Evolutionary conservation across 192 early-diverging fungal species (phyloP).

Genomic region (Coemansia sp.): DNA sequence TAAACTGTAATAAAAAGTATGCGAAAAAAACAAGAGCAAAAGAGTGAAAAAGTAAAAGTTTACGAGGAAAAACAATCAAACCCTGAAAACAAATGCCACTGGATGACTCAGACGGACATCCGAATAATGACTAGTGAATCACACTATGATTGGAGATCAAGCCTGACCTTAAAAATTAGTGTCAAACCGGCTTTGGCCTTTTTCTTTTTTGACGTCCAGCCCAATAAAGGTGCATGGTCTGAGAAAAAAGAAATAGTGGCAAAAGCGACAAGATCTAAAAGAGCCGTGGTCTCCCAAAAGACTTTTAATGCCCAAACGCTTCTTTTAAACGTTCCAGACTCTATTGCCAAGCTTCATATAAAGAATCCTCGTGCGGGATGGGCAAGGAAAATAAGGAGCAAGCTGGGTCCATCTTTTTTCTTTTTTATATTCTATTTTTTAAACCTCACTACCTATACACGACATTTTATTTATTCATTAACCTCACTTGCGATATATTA

Average conservation of each 20-base stretch:
- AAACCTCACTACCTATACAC: not conserved
- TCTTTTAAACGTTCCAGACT: not conserved
- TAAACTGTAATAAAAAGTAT: not conserved
- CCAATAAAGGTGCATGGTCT: not conserved
- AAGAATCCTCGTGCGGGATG: not conserved
- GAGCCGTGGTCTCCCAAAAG: not conserved
- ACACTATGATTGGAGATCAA: too few species aligned
- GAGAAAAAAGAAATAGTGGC: not conserved
- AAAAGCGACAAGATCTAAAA: not conserved
- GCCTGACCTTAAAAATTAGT: too few species aligned
- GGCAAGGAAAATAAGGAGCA: not conserved
- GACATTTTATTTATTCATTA: not conserved
- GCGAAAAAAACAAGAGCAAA: not conserved
- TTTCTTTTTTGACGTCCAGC: too few species aligned
- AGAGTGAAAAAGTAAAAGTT: not conserved
- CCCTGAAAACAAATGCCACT: not conserved
- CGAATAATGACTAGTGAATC: too few species aligned
- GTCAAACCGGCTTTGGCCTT: too few species aligned
- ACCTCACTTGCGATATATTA: not conserved
- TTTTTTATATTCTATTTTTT: conserved; percentile 5
- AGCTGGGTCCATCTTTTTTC: not conserved
- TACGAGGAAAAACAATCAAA: not conserved
- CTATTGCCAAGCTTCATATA: conserved; percentile 7
- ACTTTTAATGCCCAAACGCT: not conserved
- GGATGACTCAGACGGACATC: conserved; percentile 5